A percentile compares a stretch with the other conserved stretches of the same genome.
Evolutionary conservation across 2,329 filamentous ascomycete genomes (phyloP).

Genomic region (Aschersonia sp.): DNA sequence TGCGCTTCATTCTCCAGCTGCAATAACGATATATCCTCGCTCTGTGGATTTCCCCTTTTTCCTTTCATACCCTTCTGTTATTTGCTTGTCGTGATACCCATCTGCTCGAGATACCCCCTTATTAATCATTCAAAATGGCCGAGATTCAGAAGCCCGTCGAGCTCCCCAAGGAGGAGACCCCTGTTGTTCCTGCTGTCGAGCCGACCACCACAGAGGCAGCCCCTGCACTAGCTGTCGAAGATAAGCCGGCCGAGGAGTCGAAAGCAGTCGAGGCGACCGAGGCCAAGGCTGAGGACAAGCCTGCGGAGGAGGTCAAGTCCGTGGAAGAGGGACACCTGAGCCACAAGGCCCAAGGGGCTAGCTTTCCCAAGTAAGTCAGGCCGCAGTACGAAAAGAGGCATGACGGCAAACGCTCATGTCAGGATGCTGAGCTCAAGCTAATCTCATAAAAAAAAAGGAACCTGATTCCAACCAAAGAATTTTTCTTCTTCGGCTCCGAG

Average conservation of each 20-base stretch:
- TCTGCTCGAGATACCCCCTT: background rate
- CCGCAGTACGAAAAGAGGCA: no score
- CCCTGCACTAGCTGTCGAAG: constrained; percentile 18
- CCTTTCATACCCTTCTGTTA: constrained; percentile 24
- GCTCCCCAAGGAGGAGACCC: constrained; percentile 37
- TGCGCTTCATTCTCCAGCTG: constrained; percentile 12
- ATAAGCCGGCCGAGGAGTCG: constrained; percentile 29
- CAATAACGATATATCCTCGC: constrained; percentile 15
- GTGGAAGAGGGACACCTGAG: constrained; percentile 73
- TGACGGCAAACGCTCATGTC: no score
- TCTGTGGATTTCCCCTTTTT: constrained; percentile 16
- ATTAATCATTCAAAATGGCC: constrained; percentile 44
- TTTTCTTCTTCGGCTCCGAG: constrained; percentile 75
- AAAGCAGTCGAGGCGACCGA: constrained; percentile 19
- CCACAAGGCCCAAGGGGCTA: constrained; percentile 76
- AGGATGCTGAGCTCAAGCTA: no score
- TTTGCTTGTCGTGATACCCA: constrained; percentile 22
- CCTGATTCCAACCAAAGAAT: constrained; percentile 81
- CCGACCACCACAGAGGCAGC: constrained; percentile 14
- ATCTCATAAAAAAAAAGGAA: constrained; percentile 37
- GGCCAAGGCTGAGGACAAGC: constrained; percentile 26
- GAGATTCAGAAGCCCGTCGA: constrained; percentile 52
- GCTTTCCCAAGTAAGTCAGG: constrained; percentile 68
- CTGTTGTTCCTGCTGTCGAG: constrained; percentile 14
- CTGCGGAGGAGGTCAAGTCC: constrained; percentile 43